Base-by-base conservation (phyloP, 305 asterid genomes). In the Rubia balearica region DNA sequence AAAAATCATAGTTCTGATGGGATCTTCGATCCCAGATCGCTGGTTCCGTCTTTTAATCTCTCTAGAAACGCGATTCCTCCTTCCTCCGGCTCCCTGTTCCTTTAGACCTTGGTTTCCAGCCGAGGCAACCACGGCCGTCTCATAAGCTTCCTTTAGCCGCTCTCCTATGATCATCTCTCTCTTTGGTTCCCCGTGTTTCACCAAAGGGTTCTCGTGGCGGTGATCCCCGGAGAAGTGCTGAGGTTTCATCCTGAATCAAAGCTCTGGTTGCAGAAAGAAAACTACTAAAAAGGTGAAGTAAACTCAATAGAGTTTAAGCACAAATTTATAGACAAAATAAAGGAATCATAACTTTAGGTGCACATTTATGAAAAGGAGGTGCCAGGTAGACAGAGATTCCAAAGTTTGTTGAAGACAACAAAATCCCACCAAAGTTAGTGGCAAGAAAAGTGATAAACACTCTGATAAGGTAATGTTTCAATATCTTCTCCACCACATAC, bases 1-100 rank as follows among this genome's bases (percentile, higher is more conserved):
- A 79, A 89, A 89, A 81, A 89, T 85, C 42, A 89, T 82, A 48
- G 84, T 84, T 72, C 87, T 85, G 57, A 87, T 81, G 68, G 96
- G 89, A 74, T 88, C 92, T 81, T 88, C 90, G 0, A 55, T 42
- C 11, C 80, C 81, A 66, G 71, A 38, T 40, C 74, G 81, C 72
- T 77, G 70, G 59, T 82, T 74, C 71, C 88, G 79, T 83, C 85
- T 85, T 63, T 83, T 75, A 11, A 71, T 68, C 56, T 81, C 83
- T 72, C 61, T 73, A 38, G 83, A 75, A 41, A 75, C 7, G 30
- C 61, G 71, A 61, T 12, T 68, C 56, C 12, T 68, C 61, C 12
- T 3, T 3, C 43, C 43, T 36, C 74, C 63, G 30, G 33, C 21
- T 24, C 73, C 65, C 40, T 45, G 40, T 33, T 42, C 65, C 12